Conservation (phyloP, 108 stramenopile genomes). For the Nannochloropsis oceanica region DNA sequence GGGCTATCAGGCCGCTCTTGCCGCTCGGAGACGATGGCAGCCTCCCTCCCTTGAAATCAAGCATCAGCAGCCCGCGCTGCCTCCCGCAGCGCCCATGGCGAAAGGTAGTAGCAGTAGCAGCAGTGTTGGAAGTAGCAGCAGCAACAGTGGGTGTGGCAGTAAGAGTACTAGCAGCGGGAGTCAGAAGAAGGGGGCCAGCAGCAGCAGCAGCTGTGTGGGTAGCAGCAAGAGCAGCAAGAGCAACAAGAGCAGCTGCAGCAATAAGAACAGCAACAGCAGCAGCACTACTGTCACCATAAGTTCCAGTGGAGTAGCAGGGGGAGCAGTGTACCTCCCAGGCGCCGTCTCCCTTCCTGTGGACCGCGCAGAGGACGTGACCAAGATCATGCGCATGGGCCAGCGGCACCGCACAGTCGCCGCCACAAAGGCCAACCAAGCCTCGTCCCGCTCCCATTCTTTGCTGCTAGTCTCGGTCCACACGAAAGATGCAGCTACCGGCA, state of each 20-base stretch:
- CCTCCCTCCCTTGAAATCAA: not conserved
- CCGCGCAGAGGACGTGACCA: constrained; percentile 27
- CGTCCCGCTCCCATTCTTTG: constrained; percentile 49
- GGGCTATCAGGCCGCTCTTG: not conserved
- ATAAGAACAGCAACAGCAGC: not conserved
- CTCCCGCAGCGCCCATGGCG: no score
- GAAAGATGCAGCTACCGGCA: constrained; percentile 32
- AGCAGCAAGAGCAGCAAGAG: not conserved
- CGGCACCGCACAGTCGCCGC: constrained; percentile 40
- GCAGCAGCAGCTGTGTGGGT: not conserved
- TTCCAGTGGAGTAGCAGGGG: no score
- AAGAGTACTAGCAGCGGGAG: not conserved
- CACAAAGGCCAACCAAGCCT: constrained; percentile 54
- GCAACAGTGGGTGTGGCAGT: not conserved
- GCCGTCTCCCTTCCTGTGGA: not conserved
- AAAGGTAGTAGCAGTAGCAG: no score
- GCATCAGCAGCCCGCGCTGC: not conserved
- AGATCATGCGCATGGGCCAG: constrained; percentile 41
- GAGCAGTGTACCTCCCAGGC: not conserved
- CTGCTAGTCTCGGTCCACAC: constrained; percentile 32
- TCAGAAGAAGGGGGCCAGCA: not conserved
- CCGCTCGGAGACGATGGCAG: not conserved
- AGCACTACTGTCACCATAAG: not conserved
- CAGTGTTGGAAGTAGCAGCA: no score
- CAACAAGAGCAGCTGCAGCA: not conserved